Conservation (phyloP, 306 rosid genomes). For the Oemleria cerasiformis region DNA sequence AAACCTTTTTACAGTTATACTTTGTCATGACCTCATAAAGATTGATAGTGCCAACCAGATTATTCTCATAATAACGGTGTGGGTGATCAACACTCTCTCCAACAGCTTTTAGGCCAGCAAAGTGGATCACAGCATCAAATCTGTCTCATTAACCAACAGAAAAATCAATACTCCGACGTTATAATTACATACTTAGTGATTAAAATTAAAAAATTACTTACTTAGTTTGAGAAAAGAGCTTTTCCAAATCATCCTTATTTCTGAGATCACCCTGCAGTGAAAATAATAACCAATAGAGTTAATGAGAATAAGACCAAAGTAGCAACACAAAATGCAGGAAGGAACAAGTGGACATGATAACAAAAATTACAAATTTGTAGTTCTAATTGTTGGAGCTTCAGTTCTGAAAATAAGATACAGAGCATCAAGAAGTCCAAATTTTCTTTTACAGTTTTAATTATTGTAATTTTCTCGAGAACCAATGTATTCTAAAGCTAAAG, state of each 20-base stretch:
- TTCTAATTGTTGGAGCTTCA: too few relatives aligned
- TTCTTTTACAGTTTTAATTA: background rate
- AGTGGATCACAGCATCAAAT: conserved; percentile 90
- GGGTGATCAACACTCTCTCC: conserved; percentile 82
- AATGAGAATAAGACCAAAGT: background rate
- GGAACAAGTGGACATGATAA: background rate
- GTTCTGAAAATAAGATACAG: background rate
- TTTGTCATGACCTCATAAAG: conserved; percentile 81
- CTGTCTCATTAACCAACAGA: conserved; percentile 30
- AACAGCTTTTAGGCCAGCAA: conserved; percentile 88
- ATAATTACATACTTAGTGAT: background rate
- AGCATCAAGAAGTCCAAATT: background rate
- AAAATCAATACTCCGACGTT: background rate
- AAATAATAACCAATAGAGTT: background rate
- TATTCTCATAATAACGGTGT: conserved; percentile 63
- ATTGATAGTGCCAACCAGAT: conserved; percentile 76
- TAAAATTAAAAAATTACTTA: conserved; percentile 12
- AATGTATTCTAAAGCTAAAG: too few relatives aligned
- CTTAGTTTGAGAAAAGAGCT: conserved; percentile 60
- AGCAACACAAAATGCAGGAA: background rate
- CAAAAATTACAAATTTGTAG: background rate
- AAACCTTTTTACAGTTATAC: conserved; percentile 73
- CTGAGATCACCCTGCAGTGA: conserved; percentile 68
- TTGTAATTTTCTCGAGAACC: too few relatives aligned
- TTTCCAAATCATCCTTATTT: conserved; percentile 72